Base-by-base conservation (phyloP, 331 rosid genomes). In the Telfairia occidentalis region DNA sequence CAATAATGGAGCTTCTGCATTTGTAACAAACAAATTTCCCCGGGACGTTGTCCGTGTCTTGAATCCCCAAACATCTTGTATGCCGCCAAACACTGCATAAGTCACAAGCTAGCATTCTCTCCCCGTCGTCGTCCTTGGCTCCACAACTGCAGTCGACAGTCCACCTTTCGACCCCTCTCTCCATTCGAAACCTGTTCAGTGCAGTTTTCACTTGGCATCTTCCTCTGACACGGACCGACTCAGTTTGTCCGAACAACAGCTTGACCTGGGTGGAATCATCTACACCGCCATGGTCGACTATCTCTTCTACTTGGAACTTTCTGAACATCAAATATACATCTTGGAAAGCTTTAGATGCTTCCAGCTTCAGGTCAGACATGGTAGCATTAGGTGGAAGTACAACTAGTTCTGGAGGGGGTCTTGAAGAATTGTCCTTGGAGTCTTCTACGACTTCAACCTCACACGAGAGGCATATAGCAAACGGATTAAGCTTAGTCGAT, bases 101-200 rank as follows among this genome's bases (percentile, higher is more conserved):
- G 73, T 94, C 98, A 49, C 98, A 94, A 16, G 97, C 96, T 85
- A 92, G 48, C 98, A 94, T 94, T 80, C 97, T 85, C 87, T 91
- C 98, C 35, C 98, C 98, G 57, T 91, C 98, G 52, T 91, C 97
- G 60, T 91, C 98, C 82, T 86, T 89, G 0, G 96, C 96, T 72
- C 96, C 96, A 21, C 98, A 94, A 76, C 78, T 82, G 82, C 98
- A 94, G 37, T 94, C 98, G 34, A 94, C 98, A 0, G 96, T 94
- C 98, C 98, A 94, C 81, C 96, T 81, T 86, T 91, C 98, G 3
- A 87, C 78, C 61, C 98, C 98, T 2, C 98, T 86, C 77, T 94
- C 98, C 98, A 91, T 91, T 76, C 86, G 84, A 76, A 83, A 94
- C 86, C 89, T 88, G 76, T 80, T 84, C 80, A 89, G 82, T 4